phyloP scores from a whole-genome alignment of 139 green algal genomes.

The Chlorella sp. region DNA sequence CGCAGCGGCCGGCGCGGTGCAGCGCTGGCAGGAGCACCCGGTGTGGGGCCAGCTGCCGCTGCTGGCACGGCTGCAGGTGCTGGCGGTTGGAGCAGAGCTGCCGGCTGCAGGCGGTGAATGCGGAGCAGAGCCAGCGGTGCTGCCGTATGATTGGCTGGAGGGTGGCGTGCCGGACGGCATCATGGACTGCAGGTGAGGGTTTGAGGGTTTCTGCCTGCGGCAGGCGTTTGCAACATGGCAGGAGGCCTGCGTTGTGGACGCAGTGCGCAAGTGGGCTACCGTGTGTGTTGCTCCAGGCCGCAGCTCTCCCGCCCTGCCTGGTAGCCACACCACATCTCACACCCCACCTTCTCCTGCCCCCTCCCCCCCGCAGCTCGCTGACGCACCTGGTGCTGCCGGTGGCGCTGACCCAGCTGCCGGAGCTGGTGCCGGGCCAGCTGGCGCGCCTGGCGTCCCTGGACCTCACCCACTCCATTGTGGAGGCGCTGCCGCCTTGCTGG shows the following conservation, averaged over 20 bases:
- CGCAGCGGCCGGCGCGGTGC: background rate
- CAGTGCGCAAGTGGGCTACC: too few species aligned
- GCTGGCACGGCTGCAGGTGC: constrained; percentile 10
- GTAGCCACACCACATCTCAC: background rate
- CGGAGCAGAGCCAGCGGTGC: background rate
- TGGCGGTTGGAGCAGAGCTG: constrained; percentile 7
- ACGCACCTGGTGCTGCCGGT: constrained; percentile 29
- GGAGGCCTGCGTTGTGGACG: too few species aligned
- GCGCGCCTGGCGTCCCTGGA: constrained; percentile 3
- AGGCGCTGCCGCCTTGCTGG: constrained; percentile 24
- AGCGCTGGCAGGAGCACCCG: constrained; percentile 28
- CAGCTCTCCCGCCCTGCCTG: background rate
- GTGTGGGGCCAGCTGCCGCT: constrained; percentile 25
- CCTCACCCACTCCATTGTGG: constrained; percentile 21
- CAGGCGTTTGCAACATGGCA: background rate
- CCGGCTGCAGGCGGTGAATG: background rate
- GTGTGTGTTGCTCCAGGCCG: too few species aligned
- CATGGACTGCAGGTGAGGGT: constrained; percentile 16
- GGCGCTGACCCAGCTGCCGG: constrained; percentile 18
- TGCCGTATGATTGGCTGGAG: constrained; percentile 19
- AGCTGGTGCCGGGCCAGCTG: constrained; percentile 25
- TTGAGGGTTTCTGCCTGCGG: background rate
- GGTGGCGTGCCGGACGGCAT: constrained; percentile 26
- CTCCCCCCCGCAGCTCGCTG: background rate
- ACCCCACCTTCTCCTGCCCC: background rate